Evolutionary conservation across 2,329 filamentous ascomycete genomes (phyloP).

Genomic region (Aspergillus caelatus): DNA sequence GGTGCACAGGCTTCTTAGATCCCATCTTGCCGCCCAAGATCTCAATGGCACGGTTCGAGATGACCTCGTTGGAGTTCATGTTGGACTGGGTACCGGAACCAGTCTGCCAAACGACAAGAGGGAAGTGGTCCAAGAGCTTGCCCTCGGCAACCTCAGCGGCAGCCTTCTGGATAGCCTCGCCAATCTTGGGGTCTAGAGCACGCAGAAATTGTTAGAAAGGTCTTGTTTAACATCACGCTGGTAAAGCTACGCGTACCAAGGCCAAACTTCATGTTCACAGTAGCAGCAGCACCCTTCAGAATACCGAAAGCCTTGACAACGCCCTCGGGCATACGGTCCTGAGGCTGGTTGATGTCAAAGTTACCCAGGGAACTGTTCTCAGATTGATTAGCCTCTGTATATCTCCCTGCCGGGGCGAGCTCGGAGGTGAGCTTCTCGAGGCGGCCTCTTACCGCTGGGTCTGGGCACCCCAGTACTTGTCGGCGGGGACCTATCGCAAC

Average conservation of each 20-base stretch:
- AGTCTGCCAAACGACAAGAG: conserved; percentile 98
- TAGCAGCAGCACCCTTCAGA: conserved; percentile 93
- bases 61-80: conserved; percentile 99
- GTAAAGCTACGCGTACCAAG: conserved; percentile 56
- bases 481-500: conserved; percentile 65
- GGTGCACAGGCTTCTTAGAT: conserved; percentile 97
- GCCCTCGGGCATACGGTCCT: conserved; percentile 95
- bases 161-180: conserved; percentile 91
- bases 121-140: conserved; percentile 96
- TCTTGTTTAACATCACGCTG: no score
- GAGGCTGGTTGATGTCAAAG: conserved; percentile 99
- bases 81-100: conserved; percentile 98
- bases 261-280: conserved; percentile 92
- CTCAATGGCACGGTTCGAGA: conserved; percentile 98
- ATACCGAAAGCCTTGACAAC: conserved; percentile 94
- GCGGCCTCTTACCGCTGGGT: conserved; percentile 69
- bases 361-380: conserved; percentile 75
- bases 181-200: conserved; percentile 76
- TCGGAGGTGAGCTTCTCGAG: background rate
- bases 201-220: conserved; percentile 37
- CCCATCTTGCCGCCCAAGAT: conserved; percentile 93
- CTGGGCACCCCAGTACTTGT: conserved; percentile 99
- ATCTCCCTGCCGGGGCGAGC: background rate
- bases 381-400: conserved; percentile 24
- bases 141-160: conserved; percentile 89